phyloP scores from a whole-genome alignment of 2,329 filamentous ascomycete species.

The Sporothrix inflata region DNA sequence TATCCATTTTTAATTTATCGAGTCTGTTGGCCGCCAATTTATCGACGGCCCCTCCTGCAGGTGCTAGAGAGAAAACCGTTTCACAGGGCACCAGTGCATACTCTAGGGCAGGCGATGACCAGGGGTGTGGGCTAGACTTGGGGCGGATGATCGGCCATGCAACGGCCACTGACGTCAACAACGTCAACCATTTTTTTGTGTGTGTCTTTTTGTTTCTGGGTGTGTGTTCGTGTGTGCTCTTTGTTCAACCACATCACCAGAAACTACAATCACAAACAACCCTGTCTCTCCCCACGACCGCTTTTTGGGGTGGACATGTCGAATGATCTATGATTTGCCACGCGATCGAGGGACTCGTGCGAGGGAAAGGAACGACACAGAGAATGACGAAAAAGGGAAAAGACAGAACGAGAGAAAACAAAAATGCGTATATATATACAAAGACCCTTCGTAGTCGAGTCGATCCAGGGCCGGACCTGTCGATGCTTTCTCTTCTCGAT shows the following conservation, averaged over 20 bases:
- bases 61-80: not conserved
- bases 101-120: not conserved
- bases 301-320: not conserved
- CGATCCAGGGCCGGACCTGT: conserved; percentile 11
- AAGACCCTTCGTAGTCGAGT: not conserved
- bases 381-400: not conserved
- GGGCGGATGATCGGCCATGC: conserved; percentile 11
- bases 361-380: not conserved
- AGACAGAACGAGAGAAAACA: not conserved
- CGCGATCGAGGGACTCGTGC: not conserved
- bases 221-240: not conserved
- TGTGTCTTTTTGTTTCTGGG: no score
- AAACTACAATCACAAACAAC: not conserved
- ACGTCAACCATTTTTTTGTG: not conserved
- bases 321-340: conserved; percentile 17
- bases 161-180: conserved; percentile 22
- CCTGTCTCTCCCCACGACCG: conserved; percentile 12
- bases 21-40: not conserved
- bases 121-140: not conserved
- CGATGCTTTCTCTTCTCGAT: conserved; percentile 12
- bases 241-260: conserved; percentile 11
- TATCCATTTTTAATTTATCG: not conserved
- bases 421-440: conserved; percentile 5
- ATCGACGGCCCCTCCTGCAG: not conserved
- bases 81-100: conserved; percentile 4